These are phyloP conservation scores for Serendipita indica DNA, from an alignment of 768 basidiomycete species.

Conservation along the genomic window DNA sequence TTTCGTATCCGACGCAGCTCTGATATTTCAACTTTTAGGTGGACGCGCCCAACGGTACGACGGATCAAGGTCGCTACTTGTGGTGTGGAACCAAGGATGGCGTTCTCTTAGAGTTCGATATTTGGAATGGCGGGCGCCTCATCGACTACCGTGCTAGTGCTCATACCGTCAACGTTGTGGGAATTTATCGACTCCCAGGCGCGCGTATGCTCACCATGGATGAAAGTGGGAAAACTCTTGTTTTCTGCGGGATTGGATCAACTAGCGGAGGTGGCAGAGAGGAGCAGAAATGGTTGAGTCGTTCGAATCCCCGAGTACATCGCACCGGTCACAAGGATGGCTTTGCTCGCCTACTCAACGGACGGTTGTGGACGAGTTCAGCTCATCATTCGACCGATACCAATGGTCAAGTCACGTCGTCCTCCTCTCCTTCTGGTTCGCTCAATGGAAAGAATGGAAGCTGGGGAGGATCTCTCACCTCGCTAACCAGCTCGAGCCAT, in stretches of 20 bases:
- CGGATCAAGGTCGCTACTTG: constrained; percentile 34
- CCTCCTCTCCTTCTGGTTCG: not conserved
- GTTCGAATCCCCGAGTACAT: constrained; percentile 35
- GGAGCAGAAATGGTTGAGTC: constrained; percentile 25
- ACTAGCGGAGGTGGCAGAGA: too few species aligned
- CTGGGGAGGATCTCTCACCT: not conserved
- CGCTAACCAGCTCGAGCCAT: not conserved
- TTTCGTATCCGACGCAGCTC: too few species aligned
- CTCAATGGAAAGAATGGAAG: not conserved
- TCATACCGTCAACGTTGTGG: constrained; percentile 51
- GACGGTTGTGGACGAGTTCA: constrained; percentile 69
- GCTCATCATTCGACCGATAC: constrained; percentile 20
- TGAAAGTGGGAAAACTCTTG: constrained; percentile 66
- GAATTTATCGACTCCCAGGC: constrained; percentile 54
- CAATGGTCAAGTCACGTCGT: not conserved
- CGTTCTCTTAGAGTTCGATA: constrained; percentile 68
- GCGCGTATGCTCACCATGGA: constrained; percentile 67
- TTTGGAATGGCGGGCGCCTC: constrained; percentile 37
- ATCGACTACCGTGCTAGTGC: constrained; percentile 42
- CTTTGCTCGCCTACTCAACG: constrained; percentile 58
- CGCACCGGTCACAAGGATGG: constrained; percentile 71
- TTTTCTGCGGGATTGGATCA: constrained; percentile 31
- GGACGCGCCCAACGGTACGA: not conserved
- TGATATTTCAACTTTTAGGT: too few species aligned
- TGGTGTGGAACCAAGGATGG: constrained; percentile 93